Conservation (phyloP, 305 asterid genomes). For the Solanum chacoense region DNA sequence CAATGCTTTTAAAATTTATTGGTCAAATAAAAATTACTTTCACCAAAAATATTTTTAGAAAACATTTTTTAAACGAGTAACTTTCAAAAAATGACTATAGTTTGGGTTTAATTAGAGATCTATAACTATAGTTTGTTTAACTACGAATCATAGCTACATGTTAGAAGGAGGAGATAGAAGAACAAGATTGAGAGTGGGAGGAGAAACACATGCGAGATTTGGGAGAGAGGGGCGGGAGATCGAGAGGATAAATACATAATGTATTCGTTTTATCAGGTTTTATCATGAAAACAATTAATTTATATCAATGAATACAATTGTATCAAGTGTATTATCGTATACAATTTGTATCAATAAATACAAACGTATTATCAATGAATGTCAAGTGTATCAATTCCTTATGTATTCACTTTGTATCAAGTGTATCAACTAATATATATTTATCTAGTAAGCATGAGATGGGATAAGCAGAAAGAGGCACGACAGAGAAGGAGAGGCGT, state of each 20-base stretch:
- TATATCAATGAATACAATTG: not conserved
- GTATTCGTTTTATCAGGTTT: not conserved
- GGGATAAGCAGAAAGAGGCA: not conserved
- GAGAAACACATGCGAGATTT: not conserved
- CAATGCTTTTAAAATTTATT: not conserved
- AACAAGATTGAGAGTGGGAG: not conserved
- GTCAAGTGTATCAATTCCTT: not conserved
- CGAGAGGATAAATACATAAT: not conserved
- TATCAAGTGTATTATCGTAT: not conserved
- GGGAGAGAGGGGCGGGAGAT: not conserved
- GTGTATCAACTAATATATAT: not conserved
- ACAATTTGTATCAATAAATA: not conserved
- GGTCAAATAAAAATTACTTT: not conserved
- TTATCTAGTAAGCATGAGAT: not conserved
- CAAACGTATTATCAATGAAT: not conserved
- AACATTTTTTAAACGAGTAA: not conserved
- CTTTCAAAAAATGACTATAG: not conserved
- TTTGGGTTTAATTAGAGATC: not conserved
- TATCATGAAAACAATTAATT: not conserved
- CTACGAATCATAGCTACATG: not conserved
- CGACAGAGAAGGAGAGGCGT: not conserved
- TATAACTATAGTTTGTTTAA: not conserved
- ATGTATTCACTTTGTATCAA: not conserved
- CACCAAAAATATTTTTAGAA: not conserved
- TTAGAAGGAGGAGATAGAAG: not conserved